phyloP scores from a whole-genome alignment of 345 rosid genomes.

The Pelargonium nanum region DNA sequence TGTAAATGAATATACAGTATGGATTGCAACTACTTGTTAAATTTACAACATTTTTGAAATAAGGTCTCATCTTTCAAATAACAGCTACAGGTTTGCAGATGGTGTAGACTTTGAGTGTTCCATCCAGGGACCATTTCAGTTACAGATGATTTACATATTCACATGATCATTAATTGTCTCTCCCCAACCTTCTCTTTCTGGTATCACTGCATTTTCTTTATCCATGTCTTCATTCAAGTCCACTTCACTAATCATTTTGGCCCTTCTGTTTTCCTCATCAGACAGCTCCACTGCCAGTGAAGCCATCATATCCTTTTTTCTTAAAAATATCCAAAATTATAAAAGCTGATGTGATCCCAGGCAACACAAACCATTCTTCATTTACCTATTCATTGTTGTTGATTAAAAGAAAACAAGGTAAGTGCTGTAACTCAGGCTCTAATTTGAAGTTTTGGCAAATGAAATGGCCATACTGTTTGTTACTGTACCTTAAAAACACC shows the following conservation, averaged over 20 bases:
- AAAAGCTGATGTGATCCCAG: slow-evolving; percentile 47
- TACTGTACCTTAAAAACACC: slow-evolving; percentile 47
- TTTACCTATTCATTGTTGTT: slow-evolving; percentile 36
- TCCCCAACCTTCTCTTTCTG: slow-evolving; percentile 8
- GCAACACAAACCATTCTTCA: slow-evolving; percentile 54
- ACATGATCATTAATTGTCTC: slow-evolving; percentile 15
- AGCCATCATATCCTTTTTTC: slow-evolving; percentile 32
- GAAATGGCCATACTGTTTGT: slow-evolving; percentile 29
- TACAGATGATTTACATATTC: too few species aligned
- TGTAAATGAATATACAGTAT: too few species aligned
- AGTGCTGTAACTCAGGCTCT: background rate
- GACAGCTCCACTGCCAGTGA: slow-evolving; percentile 13
- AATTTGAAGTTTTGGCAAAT: slow-evolving; percentile 4
- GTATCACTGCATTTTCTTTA: slow-evolving; percentile 12
- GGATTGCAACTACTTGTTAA: too few species aligned
- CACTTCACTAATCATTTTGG: slow-evolving; percentile 15
- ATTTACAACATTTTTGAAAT: too few species aligned
- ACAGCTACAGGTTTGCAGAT: too few species aligned
- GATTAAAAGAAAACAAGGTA: slow-evolving; percentile 6
- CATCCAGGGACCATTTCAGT: too few species aligned
- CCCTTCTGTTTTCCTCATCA: slow-evolving; percentile 12
- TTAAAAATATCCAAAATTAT: slow-evolving; percentile 40
- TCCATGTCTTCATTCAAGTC: slow-evolving; percentile 16
- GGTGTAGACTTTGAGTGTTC: too few species aligned
- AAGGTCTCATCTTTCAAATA: too few species aligned